Evolutionary conservation across 306 rosid genomes (phyloP), one percentile per base, ranked within the genome.

Genomic region (Neltuma alba): DNA sequence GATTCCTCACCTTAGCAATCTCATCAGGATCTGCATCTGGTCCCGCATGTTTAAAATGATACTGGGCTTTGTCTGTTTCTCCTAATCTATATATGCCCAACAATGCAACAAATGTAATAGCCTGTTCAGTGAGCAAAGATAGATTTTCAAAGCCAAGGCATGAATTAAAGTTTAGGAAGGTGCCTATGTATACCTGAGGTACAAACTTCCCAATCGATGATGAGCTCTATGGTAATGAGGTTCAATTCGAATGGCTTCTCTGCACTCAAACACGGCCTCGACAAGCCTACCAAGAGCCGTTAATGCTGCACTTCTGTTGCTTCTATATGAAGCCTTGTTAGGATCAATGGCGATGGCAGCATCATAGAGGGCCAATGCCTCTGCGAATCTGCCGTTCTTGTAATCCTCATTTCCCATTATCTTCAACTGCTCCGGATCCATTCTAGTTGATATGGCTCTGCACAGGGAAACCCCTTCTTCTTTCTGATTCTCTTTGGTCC

Each of bases 371-470:
- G 98, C 81, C 88, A 94, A 84, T 1, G 98, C 97, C 86, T 94
- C 98, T 0, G 90, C 92, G 72, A 91, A 94, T 27, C 89, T 87
- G 27, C 97, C 98, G 47, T 83, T 92, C 84, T 91, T 94, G 80
- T 92, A 94, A 84, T 94, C 98, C 76, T 92, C 97, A 76, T 94
- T 94, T 25, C 98, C 97, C 97, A 94, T 84, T 12, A 89, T 91
- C 85, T 92, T 94, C 84, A 94, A 80, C 40, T 89, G 84, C 50
- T 94, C 97, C 0, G 98, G 98, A 78, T 94, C 98, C 94, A 89
- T 91, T 80, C 97, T 83, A 4, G 97, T 94, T 3, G 98, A 94
- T 63, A 94, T 12, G 0, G 94, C 97, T 36, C 97, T 82, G 54
- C 98, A 94, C 60, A 91, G 70, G 12, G 96, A 87, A 62, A 69